phyloP scores from a whole-genome alignment of 805 yeast genomes.

The Ogataea zsoltii region DNA sequence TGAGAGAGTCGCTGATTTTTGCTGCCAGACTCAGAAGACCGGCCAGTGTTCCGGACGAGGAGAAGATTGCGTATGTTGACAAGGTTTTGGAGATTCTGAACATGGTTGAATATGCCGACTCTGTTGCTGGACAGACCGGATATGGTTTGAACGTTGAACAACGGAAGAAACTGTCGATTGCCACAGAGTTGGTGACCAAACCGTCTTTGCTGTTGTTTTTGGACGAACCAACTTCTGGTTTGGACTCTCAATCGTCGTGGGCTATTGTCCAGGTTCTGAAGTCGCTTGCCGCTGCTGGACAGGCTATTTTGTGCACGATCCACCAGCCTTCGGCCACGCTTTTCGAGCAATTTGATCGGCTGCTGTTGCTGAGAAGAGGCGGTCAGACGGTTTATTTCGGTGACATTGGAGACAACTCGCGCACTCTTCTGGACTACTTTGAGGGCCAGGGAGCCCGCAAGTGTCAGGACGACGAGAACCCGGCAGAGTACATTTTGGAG shows the following conservation, averaged over 20 bases:
- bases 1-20: conserved; percentile 49
- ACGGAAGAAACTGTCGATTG: conserved; percentile 54
- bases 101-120: conserved; percentile 50
- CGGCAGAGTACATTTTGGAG: conserved; percentile 75
- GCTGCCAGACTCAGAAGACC: conserved; percentile 52
- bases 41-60: conserved; percentile 39
- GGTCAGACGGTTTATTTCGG: conserved; percentile 57
- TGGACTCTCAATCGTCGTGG: conserved; percentile 62
- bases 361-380: conserved; percentile 48
- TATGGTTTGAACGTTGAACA: conserved; percentile 56
- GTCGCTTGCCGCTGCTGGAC: conserved; percentile 52
- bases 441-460: conserved; percentile 61
- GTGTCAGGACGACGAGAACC: conserved; percentile 62
- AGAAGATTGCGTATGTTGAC: conserved; percentile 46
- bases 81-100: conserved; percentile 40
- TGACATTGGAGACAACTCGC: conserved; percentile 49
- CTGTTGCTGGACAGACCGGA: conserved; percentile 48
- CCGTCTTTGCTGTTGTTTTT: conserved; percentile 53
- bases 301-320: conserved; percentile 59
- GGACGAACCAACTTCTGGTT: conserved; percentile 64
- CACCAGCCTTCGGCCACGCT: conserved; percentile 52
- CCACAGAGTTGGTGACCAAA: conserved; percentile 55
- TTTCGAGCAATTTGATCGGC: conserved; percentile 44
- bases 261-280: conserved; percentile 53
- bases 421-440: conserved; percentile 45